phyloP scores from a whole-genome alignment of 2,329 filamentous ascomycete species.

The Xylariaceae sp. region DNA sequence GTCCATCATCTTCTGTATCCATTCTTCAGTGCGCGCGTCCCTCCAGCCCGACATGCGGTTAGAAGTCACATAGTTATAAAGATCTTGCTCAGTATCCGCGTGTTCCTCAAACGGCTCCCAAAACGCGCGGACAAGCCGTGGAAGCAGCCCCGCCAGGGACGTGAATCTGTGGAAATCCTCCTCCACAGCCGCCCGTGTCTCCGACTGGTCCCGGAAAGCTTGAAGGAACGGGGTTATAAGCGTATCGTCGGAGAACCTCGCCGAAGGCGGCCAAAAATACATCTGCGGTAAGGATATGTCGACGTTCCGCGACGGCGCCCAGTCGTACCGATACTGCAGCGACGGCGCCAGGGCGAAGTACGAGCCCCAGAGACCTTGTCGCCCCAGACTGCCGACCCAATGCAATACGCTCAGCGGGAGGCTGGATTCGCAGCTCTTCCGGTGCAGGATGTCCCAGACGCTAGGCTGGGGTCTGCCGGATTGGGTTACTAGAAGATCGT shows the following conservation, averaged over 20 bases:
- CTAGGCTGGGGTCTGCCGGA: constrained; percentile 41
- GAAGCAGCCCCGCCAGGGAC: background rate
- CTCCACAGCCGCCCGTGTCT: background rate
- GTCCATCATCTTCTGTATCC: background rate
- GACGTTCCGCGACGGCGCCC: background rate
- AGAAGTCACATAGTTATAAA: background rate
- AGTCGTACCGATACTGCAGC: background rate
- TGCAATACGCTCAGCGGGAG: constrained; percentile 29
- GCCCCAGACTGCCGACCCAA: constrained; percentile 40
- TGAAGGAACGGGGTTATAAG: background rate
- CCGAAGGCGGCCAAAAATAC: background rate
- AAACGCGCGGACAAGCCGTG: background rate
- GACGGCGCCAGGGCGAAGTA: constrained; percentile 27
- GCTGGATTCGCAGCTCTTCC: constrained; percentile 34
- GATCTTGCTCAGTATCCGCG: constrained; percentile 1
- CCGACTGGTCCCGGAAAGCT: background rate
- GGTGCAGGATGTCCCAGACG: constrained; percentile 30
- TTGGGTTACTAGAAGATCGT: constrained; percentile 51
- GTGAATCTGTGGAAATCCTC: background rate
- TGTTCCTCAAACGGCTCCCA: background rate
- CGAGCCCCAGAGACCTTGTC: constrained; percentile 37
- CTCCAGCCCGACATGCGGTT: too few relatives aligned
- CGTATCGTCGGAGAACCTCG: background rate
- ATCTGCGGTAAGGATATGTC: background rate
- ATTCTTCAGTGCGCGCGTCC: background rate